These are phyloP conservation scores for Scheffersomyces segobiensis DNA, from an alignment of 1,139 yeast species.

Conservation along the genomic window DNA sequence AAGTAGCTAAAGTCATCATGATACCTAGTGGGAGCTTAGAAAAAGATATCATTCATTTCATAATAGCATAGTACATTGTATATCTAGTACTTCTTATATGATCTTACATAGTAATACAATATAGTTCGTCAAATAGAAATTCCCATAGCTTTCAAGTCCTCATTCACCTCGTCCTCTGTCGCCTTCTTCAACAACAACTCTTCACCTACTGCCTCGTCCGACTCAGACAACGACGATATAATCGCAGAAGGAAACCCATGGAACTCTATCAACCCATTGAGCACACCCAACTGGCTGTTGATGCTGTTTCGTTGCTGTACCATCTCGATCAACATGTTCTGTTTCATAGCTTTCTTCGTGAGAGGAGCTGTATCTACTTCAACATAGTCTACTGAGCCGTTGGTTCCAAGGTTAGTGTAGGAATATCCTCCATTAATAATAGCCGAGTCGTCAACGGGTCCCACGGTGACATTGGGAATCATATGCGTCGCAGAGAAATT, in stretches of 20 bases:
- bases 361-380: constrained; percentile 23
- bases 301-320: constrained; percentile 55
- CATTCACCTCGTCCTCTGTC: constrained; percentile 60
- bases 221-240: constrained; percentile 28
- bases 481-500: constrained; percentile 38
- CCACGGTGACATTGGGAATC: constrained; percentile 24
- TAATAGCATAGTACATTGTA: no score
- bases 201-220: constrained; percentile 17
- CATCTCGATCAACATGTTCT: constrained; percentile 43
- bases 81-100: neutral
- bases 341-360: constrained; percentile 38
- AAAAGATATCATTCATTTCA: neutral
- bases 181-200: constrained; percentile 51
- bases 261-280: constrained; percentile 57
- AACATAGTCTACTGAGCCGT: constrained; percentile 5
- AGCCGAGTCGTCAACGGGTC: constrained; percentile 12
- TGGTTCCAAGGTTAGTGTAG: neutral
- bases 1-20: no score
- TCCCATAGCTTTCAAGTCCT: constrained; percentile 58
- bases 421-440: neutral
- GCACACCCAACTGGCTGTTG: constrained; percentile 56
- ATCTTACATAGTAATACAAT: neutral
- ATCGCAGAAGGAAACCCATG: constrained; percentile 75
- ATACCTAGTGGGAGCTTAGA: no score
- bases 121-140: constrained; percentile 20